phyloP scores from a whole-genome alignment of 73 alveolate genomes.

The Loxodes magnus region DNA sequence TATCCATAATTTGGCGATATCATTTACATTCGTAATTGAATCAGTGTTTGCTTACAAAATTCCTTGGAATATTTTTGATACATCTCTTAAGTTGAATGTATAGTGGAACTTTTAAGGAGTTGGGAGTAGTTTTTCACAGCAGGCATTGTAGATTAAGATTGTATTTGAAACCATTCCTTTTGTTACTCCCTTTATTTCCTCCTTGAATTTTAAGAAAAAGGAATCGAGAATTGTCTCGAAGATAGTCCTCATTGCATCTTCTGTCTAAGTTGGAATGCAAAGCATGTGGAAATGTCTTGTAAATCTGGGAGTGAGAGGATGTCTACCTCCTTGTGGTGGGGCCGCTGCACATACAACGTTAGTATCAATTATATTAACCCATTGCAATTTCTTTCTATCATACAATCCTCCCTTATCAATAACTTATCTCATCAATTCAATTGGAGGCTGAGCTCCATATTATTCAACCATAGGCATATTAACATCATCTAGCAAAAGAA shows the following conservation, averaged over 20 bases:
- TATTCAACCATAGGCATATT: slow-evolving; percentile 98
- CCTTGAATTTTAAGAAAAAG: slow-evolving; percentile 64
- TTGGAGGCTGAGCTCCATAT: slow-evolving; percentile 99
- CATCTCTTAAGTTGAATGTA: slow-evolving; percentile 93
- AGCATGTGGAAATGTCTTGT: slow-evolving; percentile 93
- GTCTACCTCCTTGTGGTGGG: slow-evolving; percentile 93
- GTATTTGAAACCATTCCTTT: slow-evolving; percentile 68
- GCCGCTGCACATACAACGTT: slow-evolving; percentile 95
- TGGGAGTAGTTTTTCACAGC: slow-evolving; percentile 83
- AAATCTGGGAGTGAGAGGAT: slow-evolving; percentile 90
- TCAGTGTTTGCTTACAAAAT: slow-evolving; percentile 35
- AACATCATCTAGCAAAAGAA: slow-evolving; percentile 89
- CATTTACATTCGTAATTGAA: slow-evolving; percentile 23
- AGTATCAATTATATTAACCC: slow-evolving; percentile 94
- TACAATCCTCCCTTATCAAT: slow-evolving; percentile 97
- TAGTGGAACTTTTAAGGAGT: slow-evolving; percentile 96
- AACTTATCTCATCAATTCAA: slow-evolving; percentile 98
- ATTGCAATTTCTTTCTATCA: slow-evolving; percentile 89
- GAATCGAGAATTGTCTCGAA: slow-evolving; percentile 83
- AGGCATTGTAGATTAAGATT: slow-evolving; percentile 63
- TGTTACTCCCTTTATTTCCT: slow-evolving; percentile 60
- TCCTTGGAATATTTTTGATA: slow-evolving; percentile 82
- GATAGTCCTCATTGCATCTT: slow-evolving; percentile 73
- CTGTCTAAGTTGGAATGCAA: slow-evolving; percentile 64
- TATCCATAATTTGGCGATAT: slow-evolving; percentile 84